These are phyloP conservation scores for Chenopodium berlandieri DNA, from an alignment of 148 eudicot genomes.

Conservation along the genomic window DNA sequence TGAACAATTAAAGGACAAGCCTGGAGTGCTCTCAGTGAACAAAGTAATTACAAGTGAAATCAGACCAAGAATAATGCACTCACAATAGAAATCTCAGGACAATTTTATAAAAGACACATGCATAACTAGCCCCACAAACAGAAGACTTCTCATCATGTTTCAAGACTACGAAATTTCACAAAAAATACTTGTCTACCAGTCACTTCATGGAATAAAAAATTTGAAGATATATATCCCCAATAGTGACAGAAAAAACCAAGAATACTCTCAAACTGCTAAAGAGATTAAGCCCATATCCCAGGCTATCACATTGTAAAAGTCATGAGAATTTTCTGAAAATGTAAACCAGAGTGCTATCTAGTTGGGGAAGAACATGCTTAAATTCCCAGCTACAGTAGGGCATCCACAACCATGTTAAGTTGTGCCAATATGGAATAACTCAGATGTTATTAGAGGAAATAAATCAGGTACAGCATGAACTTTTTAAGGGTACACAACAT, in stretches of 20 bases:
- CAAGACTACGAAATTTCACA: background rate
- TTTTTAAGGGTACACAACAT: background rate
- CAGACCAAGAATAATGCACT: background rate
- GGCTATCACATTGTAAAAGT: background rate
- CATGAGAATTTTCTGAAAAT: background rate
- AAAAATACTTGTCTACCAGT: background rate
- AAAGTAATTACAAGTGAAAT: background rate
- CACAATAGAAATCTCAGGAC: background rate
- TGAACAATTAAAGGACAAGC: background rate
- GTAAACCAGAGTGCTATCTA: background rate
- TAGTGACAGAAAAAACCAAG: background rate
- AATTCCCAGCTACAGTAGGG: background rate
- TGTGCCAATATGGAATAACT: background rate
- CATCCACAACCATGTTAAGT: background rate
- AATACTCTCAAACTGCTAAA: background rate
- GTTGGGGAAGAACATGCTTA: background rate
- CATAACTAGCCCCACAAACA: background rate
- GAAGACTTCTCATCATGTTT: background rate
- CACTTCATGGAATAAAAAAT: background rate
- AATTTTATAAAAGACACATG: background rate
- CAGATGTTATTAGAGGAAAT: no score
- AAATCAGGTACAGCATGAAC: background rate
- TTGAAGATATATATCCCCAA: background rate
- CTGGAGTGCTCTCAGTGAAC: background rate
- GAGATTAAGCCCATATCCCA: background rate